Conservation (phyloP, 495 filamentous ascomycete genomes). For the Hapsidospora chrysogenum region DNA sequence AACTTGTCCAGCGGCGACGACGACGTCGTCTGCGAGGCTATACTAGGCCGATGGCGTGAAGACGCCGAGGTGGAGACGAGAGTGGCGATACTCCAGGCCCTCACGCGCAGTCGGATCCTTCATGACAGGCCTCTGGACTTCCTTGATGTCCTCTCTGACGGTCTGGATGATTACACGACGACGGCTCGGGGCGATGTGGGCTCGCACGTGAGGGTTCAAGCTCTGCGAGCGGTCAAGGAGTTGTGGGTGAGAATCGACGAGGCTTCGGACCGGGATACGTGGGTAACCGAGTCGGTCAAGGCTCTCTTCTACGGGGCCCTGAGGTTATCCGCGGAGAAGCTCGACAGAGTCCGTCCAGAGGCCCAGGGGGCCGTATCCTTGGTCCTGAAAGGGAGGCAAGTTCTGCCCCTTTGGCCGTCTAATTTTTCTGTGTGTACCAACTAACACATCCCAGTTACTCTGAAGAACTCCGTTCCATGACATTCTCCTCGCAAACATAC, state of each 20-base stretch:
- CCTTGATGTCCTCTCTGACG: conserved; percentile 25
- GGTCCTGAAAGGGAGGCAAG: conserved; percentile 16
- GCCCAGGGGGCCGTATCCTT: conserved; percentile 34
- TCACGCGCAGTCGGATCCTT: conserved; percentile 28
- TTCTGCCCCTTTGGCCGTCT: conserved; percentile 2
- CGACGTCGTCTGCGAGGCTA: conserved; percentile 10
- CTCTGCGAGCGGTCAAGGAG: conserved; percentile 41
- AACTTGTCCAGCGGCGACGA: background rate
- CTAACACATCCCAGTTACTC: background rate
- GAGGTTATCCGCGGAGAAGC: conserved; percentile 66
- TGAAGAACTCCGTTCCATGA: conserved; percentile 7
- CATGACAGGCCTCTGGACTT: conserved; percentile 15
- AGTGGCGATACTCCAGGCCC: conserved; percentile 41
- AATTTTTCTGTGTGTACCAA: background rate
- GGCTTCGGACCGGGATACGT: conserved; percentile 2
- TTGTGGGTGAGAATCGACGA: conserved; percentile 17
- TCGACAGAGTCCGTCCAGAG: conserved; percentile 67
- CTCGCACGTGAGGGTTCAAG: conserved; percentile 63
- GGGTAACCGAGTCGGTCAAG: conserved; percentile 7
- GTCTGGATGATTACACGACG: conserved; percentile 75
- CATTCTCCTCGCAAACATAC: conserved; percentile 32
- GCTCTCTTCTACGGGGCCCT: conserved; percentile 32
- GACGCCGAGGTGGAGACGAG: conserved; percentile 38
- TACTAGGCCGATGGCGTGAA: conserved; percentile 21
- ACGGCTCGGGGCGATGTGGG: conserved; percentile 80